Conservation (phyloP, 2,329 filamentous ascomycete genomes). For the Penicillium sp. region DNA sequence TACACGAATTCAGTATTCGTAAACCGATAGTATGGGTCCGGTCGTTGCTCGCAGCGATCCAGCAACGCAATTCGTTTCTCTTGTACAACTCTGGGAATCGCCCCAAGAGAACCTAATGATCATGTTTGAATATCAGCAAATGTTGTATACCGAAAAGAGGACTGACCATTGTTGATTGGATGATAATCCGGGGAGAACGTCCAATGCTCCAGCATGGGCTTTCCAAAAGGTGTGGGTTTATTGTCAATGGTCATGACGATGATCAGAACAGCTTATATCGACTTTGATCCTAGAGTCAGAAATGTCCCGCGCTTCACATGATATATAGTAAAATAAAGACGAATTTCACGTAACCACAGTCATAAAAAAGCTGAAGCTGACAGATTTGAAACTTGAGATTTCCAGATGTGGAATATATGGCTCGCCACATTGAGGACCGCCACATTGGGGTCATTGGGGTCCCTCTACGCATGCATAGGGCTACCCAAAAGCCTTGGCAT, state of each 20-base stretch:
- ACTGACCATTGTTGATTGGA: slow-evolving; percentile 75
- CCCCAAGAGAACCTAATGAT: slow-evolving; percentile 68
- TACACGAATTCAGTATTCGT: slow-evolving; percentile 64
- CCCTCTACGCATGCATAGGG: neutral
- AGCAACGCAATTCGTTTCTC: slow-evolving; percentile 64
- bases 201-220: slow-evolving; percentile 63
- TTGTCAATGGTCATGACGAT: slow-evolving; percentile 3
- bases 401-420: neutral
- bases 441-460: neutral
- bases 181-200: slow-evolving; percentile 64
- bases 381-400: neutral
- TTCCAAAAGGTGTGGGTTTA: slow-evolving; percentile 49
- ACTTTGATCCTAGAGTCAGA: neutral
- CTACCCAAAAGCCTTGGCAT: no score
- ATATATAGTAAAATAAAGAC: neutral
- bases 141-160: neutral
- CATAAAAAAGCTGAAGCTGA: neutral
- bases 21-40: slow-evolving; percentile 76
- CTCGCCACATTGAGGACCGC: neutral
- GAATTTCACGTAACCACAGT: neutral
- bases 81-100: slow-evolving; percentile 66
- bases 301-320: neutral
- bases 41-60: slow-evolving; percentile 63
- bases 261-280: neutral
- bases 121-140: neutral